A percentile compares a stretch with the other conserved stretches of the same genome.
Conservation (phyloP, 108 stramenopile species). For the Stephanodiscus minutulus region DNA sequence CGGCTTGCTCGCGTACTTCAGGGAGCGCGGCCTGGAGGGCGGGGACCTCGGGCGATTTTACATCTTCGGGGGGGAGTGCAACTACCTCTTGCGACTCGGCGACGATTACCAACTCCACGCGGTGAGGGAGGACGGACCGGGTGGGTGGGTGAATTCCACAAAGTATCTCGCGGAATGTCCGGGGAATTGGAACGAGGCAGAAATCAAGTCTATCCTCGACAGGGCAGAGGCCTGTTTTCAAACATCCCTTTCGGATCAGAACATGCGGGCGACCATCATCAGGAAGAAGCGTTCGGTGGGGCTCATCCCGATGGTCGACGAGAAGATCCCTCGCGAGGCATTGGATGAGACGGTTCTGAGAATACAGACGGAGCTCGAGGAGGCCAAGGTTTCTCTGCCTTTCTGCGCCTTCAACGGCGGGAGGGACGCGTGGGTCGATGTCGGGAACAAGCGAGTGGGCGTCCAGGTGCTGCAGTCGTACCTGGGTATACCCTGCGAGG, state of each 20-base stretch:
- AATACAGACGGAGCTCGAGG: conserved; percentile 68
- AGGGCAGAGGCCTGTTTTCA: conserved; percentile 63
- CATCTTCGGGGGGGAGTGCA: conserved; percentile 94
- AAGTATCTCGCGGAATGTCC: conserved; percentile 69
- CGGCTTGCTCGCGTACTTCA: conserved; percentile 83
- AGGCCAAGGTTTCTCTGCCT: conserved; percentile 60
- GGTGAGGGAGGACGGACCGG: conserved; percentile 76
- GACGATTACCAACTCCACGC: conserved; percentile 77
- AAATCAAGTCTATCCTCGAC: conserved; percentile 74
- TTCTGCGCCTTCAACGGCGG: conserved; percentile 96
- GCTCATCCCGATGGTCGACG: conserved; percentile 64
- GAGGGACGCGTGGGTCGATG: conserved; percentile 90
- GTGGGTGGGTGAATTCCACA: conserved; percentile 87
- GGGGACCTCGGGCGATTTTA: conserved; percentile 86
- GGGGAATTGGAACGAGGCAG: conserved; percentile 78
- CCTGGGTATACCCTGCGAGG: conserved; percentile 65
- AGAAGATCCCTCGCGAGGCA: conserved; percentile 79
- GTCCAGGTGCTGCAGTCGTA: conserved; percentile 81
- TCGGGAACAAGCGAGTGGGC: conserved; percentile 93
- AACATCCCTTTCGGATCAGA: conserved; percentile 62
- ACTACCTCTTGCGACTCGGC: conserved; percentile 79
- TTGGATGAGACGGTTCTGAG: conserved; percentile 89
- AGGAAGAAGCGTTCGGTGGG: conserved; percentile 90
- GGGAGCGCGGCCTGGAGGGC: conserved; percentile 51
- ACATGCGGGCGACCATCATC: conserved; percentile 73